Base-by-base conservation (phyloP, 2,329 filamentous ascomycete species). In the Fusarium keratoplasticum region DNA sequence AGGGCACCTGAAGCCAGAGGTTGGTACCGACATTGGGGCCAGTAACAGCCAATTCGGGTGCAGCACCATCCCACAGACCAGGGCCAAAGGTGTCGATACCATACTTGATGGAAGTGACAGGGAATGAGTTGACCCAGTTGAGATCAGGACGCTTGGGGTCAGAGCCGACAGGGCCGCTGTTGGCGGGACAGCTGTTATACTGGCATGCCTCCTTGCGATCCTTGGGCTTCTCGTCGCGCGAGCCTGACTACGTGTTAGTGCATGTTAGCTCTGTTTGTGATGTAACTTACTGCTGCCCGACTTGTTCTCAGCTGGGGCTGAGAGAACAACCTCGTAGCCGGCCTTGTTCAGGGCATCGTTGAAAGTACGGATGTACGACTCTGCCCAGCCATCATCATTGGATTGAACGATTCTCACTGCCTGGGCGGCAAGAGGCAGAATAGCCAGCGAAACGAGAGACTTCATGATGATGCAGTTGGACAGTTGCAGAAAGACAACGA, bases 351-450 rank as follows among this genome's bases (percentile, higher is more conserved):
- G 82, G 14, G 86, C 84, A 61, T 89, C 81, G 81, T 92, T 89
- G 61, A 93, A 83, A 0, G 86, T 85, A 18, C 92, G 88, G 59
- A 92, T 83, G 77, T 94, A 93, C 44, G 87, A 87, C 82, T 93
- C 92, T 6, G 92, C 91, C 92, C 92, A 94, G 36, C 92, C 92
- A 78, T 94, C 92, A 73, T 94, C 92, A 81, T 94, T 94, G 73
- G 88, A 88, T 66, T 92, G 89, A 63, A 94, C 79, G 76, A 92
- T 89, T 74, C 90, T 89, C 54, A 87, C 72, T 35, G 71, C 80
- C 64, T 82, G 80, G 1, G 72, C 80, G 9, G 76, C 78, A 47
- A 82, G 75, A 29, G 75, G 73, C 38, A 79, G 55, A 47, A 80
- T 52, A 33, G 72, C 72, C 31, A 79, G 31, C 18, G 72, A 70